Evolutionary conservation across 352 stramenopile species (phyloP).

Genomic region (Lagenidium giganteum): DNA sequence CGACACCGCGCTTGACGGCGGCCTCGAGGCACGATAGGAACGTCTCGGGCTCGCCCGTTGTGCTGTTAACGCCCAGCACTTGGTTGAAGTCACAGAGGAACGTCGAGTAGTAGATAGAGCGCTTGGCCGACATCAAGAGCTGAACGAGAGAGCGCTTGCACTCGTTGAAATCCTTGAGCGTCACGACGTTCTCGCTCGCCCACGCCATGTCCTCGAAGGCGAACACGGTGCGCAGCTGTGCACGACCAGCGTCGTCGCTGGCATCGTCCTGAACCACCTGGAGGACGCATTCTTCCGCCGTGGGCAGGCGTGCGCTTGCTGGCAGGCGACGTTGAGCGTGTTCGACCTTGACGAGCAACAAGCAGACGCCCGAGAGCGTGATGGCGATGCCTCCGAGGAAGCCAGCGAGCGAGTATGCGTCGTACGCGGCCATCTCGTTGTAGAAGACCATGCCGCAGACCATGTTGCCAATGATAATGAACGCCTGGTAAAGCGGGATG

Average conservation of each 20-base stretch:
- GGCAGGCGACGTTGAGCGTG: background rate
- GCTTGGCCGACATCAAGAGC: slow-evolving; percentile 43
- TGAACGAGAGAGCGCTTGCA: slow-evolving; percentile 58
- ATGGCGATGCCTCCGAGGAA: slow-evolving; percentile 52
- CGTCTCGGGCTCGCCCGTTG: slow-evolving; percentile 25
- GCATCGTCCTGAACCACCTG: background rate
- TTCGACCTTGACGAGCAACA: slow-evolving; percentile 58
- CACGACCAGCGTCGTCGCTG: slow-evolving; percentile 6
- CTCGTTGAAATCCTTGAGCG: slow-evolving; percentile 53
- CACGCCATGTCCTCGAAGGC: slow-evolving; percentile 61
- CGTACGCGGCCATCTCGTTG: slow-evolving; percentile 72
- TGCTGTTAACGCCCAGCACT: slow-evolving; percentile 26
- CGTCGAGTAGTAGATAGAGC: slow-evolving; percentile 74
- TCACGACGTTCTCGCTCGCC: slow-evolving; percentile 29
- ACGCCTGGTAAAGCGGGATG: slow-evolving; percentile 76
- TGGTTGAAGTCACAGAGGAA: slow-evolving; percentile 78
- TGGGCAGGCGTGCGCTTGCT: slow-evolving; percentile 3
- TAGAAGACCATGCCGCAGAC: slow-evolving; percentile 74
- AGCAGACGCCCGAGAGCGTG: slow-evolving; percentile 56
- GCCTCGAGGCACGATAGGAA: slow-evolving; percentile 55
- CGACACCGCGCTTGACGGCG: slow-evolving; percentile 51
- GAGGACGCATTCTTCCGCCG: background rate
- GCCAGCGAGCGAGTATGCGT: slow-evolving; percentile 24
- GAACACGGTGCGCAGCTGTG: slow-evolving; percentile 34
- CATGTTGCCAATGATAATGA: slow-evolving; percentile 80